These are phyloP conservation scores for Yamadazyma dushanensis DNA, from an alignment of 1,139 yeast species.

Conservation along the genomic window DNA sequence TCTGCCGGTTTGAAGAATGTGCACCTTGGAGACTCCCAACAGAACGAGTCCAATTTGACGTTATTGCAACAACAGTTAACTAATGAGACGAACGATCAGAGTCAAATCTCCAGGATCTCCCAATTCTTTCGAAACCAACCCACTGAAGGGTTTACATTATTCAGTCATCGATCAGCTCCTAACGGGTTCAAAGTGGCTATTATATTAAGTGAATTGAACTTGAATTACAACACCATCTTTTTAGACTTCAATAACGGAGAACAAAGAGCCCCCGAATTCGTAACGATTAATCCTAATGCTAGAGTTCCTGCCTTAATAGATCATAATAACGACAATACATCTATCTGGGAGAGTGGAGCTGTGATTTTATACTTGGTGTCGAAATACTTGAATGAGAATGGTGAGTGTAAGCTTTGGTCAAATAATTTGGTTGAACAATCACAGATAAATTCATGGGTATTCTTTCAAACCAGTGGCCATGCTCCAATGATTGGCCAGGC, in stretches of 20 bases:
- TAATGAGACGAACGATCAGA: constrained; percentile 32
- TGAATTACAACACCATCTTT: constrained; percentile 78
- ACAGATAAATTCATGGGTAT: constrained; percentile 87
- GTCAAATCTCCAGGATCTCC: constrained; percentile 59
- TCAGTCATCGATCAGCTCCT: constrained; percentile 92
- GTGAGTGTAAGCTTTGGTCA: constrained; percentile 79
- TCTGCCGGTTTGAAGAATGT: constrained; percentile 54
- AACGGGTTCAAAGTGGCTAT: constrained; percentile 97
- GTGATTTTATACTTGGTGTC: constrained; percentile 76
- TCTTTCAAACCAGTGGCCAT: constrained; percentile 94
- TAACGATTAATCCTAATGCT: constrained; percentile 89
- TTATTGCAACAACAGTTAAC: constrained; percentile 45
- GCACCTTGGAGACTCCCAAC: constrained; percentile 41
- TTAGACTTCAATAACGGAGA: constrained; percentile 88
- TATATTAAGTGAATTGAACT: constrained; percentile 77
- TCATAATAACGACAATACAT: constrained; percentile 73
- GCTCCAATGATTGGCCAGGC: constrained; percentile 99
- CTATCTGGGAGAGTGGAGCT: constrained; percentile 95
- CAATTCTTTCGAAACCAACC: constrained; percentile 80
- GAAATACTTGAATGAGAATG: constrained; percentile 65
- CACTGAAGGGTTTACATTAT: constrained; percentile 78
- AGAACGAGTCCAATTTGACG: constrained; percentile 40
- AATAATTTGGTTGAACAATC: constrained; percentile 78
- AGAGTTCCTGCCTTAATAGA: constrained; percentile 93
- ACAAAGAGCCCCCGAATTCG: constrained; percentile 91